Conservation (phyloP, 1,284 basidiomycete genomes). For the Fomitopsis schrenkii region DNA sequence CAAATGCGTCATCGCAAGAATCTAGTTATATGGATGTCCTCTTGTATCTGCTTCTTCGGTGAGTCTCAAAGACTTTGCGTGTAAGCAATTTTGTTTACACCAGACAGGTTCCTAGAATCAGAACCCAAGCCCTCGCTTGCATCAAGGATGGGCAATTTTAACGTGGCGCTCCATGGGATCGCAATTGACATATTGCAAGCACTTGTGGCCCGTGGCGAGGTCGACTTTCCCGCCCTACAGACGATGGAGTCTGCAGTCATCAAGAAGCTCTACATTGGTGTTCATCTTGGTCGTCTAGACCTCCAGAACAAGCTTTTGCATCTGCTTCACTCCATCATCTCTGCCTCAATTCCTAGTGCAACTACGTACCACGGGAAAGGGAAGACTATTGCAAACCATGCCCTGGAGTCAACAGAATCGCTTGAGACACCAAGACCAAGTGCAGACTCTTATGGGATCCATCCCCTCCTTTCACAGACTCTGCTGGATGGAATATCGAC, state of each 20-base stretch:
- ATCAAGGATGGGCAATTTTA: constrained; percentile 55
- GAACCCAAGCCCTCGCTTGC: constrained; percentile 54
- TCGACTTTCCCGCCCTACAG: constrained; percentile 56
- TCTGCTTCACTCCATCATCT: constrained; percentile 83
- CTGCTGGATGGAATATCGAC: constrained; percentile 78
- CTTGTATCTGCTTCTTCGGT: constrained; percentile 64
- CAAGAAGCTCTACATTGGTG: constrained; percentile 69
- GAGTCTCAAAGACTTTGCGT: background rate
- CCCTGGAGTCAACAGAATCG: constrained; percentile 15
- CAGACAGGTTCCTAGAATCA: constrained; percentile 66
- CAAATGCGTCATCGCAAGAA: constrained; percentile 46
- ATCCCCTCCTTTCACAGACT: constrained; percentile 72
- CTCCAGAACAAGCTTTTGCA: constrained; percentile 93
- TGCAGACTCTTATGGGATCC: constrained; percentile 42
- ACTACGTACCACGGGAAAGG: constrained; percentile 9
- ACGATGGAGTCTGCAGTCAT: constrained; percentile 70
- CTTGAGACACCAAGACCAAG: constrained; percentile 15
- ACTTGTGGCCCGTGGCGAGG: constrained; percentile 76
- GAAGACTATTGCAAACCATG: constrained; percentile 9
- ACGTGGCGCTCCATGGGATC: constrained; percentile 67
- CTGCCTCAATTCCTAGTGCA: constrained; percentile 36
- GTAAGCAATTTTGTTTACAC: background rate
- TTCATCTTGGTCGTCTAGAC: constrained; percentile 70
- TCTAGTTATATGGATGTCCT: constrained; percentile 74
- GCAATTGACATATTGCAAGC: constrained; percentile 81